Percentiles rank a stretch among this genome's conserved stretches.
Evolutionary conservation across 2,329 filamentous ascomycete genomes (phyloP).

Genomic region (Penicillium sp.): DNA sequence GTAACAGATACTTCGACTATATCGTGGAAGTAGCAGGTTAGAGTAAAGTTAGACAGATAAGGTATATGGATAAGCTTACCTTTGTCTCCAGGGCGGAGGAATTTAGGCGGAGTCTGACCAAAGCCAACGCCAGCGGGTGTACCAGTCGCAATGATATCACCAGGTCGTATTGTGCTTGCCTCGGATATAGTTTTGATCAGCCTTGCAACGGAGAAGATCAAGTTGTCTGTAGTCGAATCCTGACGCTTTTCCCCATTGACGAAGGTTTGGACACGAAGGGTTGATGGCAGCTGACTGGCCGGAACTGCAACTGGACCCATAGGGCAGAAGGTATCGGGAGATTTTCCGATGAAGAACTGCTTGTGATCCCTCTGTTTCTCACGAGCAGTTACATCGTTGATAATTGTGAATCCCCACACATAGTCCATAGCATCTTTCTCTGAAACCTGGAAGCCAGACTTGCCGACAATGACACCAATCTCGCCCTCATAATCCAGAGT

Average conservation of each 20-base stretch:
- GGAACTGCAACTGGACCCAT: background rate
- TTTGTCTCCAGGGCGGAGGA: background rate
- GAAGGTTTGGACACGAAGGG: background rate
- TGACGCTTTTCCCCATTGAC: background rate
- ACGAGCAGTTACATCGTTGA: background rate
- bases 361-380: background rate
- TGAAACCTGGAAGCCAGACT: background rate
- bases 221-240: background rate
- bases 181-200: background rate
- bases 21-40: no score
- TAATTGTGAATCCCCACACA: background rate
- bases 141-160: background rate
- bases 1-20: background rate
- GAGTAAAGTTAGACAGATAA: no score
- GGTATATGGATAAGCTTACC: no score
- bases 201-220: background rate
- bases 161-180: background rate
- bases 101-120: background rate
- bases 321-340: background rate
- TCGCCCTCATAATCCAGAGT: background rate
- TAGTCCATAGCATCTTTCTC: background rate
- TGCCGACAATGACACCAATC: background rate
- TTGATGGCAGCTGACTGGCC: background rate
- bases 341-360: background rate
- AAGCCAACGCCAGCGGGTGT: constrained; percentile 1